phyloP scores from a whole-genome alignment of 352 stramenopile genomes.

The Phytophthora kernoviae region DNA sequence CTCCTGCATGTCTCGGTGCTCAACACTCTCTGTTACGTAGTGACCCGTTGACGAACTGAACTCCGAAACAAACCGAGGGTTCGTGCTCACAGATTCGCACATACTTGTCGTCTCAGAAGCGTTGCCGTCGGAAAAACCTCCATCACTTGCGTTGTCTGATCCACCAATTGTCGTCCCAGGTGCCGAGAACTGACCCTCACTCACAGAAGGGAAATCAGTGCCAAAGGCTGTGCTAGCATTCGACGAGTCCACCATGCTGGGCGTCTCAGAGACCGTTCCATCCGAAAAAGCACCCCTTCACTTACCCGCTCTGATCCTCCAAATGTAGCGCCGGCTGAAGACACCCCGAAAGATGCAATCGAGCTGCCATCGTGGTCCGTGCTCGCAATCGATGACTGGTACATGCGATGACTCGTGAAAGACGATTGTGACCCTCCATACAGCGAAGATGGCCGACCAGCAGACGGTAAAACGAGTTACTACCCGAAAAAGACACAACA shows the following conservation, averaged over 20 bases:
- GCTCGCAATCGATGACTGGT: constrained; percentile 41
- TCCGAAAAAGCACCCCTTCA: constrained; percentile 71
- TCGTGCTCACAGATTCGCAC: constrained; percentile 50
- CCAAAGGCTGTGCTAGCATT: constrained; percentile 80
- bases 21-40: constrained; percentile 41
- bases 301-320: constrained; percentile 73
- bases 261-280: constrained; percentile 67
- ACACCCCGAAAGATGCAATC: constrained; percentile 72
- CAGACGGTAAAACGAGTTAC: constrained; percentile 40
- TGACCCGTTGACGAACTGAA: constrained; percentile 37
- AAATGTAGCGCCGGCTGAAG: constrained; percentile 79
- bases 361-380: constrained; percentile 57
- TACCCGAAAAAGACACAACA: constrained; percentile 41
- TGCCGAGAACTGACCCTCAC: constrained; percentile 68
- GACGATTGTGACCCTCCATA: constrained; percentile 49
- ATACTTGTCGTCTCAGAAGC: constrained; percentile 60
- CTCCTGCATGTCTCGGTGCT: constrained; percentile 18
- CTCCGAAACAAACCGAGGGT: constrained; percentile 41
- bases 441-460: constrained; percentile 34
- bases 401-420: constrained; percentile 45
- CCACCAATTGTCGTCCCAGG: constrained; percentile 65
- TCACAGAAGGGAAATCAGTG: constrained; percentile 77
- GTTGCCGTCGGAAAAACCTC: constrained; percentile 63
- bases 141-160: constrained; percentile 63
- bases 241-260: constrained; percentile 72